These are phyloP conservation scores for Xerocomus spinulosus DNA, from an alignment of 768 basidiomycete species.

Conservation along the genomic window DNA sequence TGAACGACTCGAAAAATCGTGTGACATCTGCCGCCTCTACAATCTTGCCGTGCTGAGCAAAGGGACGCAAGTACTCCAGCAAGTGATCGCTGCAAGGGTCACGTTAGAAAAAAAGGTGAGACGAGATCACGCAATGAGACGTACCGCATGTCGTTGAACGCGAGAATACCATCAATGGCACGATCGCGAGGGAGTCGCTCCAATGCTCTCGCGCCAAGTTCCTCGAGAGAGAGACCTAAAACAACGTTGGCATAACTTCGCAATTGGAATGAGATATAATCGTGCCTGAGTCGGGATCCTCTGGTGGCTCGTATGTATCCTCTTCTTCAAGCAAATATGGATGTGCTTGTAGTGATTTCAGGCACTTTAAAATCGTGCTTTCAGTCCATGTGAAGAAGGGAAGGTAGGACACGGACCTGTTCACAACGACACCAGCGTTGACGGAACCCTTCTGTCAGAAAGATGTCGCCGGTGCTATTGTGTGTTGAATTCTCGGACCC, in stretches of 20 bases:
- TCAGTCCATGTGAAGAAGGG: constrained; percentile 1
- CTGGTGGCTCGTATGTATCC: constrained; percentile 79
- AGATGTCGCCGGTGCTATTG: constrained; percentile 69
- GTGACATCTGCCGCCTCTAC: constrained; percentile 71
- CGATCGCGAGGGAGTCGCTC: constrained; percentile 69
- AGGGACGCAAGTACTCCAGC: constrained; percentile 67
- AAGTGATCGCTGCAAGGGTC: constrained; percentile 55
- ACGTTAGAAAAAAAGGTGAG: constrained; percentile 1
- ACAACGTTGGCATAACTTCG: neutral
- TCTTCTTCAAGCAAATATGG: constrained; percentile 71
- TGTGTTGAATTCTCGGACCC: constrained; percentile 15
- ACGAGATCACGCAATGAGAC: constrained; percentile 10
- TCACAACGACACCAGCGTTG: constrained; percentile 76
- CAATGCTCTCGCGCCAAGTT: constrained; percentile 77
- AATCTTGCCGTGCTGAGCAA: constrained; percentile 71
- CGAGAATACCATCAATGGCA: constrained; percentile 79
- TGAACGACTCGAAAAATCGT: constrained; percentile 57
- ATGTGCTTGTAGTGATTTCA: constrained; percentile 46
- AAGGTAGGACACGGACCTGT: constrained; percentile 37
- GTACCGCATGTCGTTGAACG: constrained; percentile 80
- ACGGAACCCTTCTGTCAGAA: constrained; percentile 69
- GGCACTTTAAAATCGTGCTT: constrained; percentile 46
- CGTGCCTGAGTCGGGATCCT: constrained; percentile 81
- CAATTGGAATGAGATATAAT: neutral
- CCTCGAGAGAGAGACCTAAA: constrained; percentile 72